Base-by-base conservation (phyloP, 192 early-diverging fungal species). In the Linnemannia exigua region DNA sequence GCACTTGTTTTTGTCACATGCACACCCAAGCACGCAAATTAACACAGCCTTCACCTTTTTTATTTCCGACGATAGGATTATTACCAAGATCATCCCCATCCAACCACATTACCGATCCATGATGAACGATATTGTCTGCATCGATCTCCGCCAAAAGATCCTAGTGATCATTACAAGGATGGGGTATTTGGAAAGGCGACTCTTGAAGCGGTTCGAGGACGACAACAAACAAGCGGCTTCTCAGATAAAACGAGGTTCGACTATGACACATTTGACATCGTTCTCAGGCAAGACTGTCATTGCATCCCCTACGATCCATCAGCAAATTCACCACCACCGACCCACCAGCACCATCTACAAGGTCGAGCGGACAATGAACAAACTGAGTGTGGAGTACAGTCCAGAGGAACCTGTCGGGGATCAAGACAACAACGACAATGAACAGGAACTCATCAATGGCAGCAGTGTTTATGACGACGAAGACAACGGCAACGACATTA, bases 121-220 rank as follows among this genome's bases (percentile, higher is more conserved):
- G 84, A 86, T 86, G 84, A 86, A 86, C 75, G 84, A 86, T 17
- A 86, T 86, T 77, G 84, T 74, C 33, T 86, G 84, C 44, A 86
- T 80, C 74, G 84, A 86, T 46, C 79, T 86, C 14, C 73, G 84
- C 7, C 84, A 86, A 86, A 86, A 86, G 66, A 77, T 86, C 19
- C 71, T 86, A 7, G 38, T 51, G 14, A 74, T 72, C 41, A 71
- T 86, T 20, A 16, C 84, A 35, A 79, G 84, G 37, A 80, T 86
- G 38, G 84, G 67, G 28, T 75, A 77, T 54, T 33, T 86, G n/a
- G 84, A 86, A 58, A 70, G 84, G 36, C 50, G 84, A 15, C 78
- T 86, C 9, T 51, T 86, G 41, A 76, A 79, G 54, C 50, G 72
- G 16, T 86, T 77, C 35, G 84, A 86, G 41, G 74, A 80, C 28